Conservation (phyloP, 202 grass and related monocot genomes). For the Miscanthus sacchariflorus region DNA sequence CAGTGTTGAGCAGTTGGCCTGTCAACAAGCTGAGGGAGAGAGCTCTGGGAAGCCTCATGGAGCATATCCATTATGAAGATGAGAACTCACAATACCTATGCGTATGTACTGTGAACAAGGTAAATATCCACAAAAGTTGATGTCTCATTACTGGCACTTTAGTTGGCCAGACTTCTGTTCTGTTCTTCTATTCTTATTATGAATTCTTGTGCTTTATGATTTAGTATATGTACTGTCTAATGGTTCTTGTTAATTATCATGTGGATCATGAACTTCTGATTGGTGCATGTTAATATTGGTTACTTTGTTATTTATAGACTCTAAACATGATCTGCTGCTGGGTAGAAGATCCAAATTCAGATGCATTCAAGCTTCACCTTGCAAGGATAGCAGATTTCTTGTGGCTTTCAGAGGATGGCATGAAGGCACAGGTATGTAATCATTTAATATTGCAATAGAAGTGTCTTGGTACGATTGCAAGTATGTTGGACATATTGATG, state of each 20-base stretch:
- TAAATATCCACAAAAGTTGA: neutral
- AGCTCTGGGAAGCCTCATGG: conserved; percentile 46
- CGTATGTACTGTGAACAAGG: neutral
- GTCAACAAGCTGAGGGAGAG: conserved; percentile 44
- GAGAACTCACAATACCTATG: conserved; percentile 50
- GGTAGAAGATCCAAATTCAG: conserved; percentile 51
- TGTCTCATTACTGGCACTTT: neutral
- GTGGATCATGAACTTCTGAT: neutral
- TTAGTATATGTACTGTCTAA: neutral
- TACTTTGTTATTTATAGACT: conserved; percentile 4
- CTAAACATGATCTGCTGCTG: conserved; percentile 58
- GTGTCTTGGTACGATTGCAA: neutral
- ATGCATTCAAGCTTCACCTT: conserved; percentile 58
- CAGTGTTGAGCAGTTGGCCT: conserved; percentile 42
- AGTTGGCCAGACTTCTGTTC: neutral
- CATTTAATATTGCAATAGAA: neutral
- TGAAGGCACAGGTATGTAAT: too few species aligned
- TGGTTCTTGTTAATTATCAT: neutral
- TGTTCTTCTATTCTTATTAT: too few species aligned
- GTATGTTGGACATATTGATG: neutral
- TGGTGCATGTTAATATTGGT: neutral
- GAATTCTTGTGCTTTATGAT: neutral
- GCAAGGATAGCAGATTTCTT: conserved; percentile 60
- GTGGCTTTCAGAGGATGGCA: too few species aligned
- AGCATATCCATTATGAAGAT: conserved; percentile 63